Conservation (phyloP, 1,284 basidiomycete genomes). For the Irpex rosettiformis region DNA sequence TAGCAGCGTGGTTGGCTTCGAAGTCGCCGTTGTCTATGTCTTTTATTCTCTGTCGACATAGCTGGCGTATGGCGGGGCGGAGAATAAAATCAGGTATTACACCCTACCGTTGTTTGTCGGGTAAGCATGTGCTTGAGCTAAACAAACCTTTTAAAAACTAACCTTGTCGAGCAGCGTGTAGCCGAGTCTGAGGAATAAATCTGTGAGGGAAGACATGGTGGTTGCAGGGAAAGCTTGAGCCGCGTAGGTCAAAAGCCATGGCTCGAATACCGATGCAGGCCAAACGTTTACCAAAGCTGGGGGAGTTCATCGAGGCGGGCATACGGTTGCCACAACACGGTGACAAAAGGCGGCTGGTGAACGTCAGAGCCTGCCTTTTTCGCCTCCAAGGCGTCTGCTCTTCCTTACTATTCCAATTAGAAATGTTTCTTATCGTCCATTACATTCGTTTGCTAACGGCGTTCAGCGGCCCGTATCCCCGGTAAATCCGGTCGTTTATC, state of each 20-base stretch:
- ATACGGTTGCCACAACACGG: too few species aligned
- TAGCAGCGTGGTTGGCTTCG: conserved; percentile 61
- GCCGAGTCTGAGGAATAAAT: conserved; percentile 18
- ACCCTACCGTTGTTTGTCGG: conserved; percentile 33
- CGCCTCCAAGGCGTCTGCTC: background rate
- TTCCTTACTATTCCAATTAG: too few species aligned
- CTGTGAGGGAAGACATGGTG: conserved; percentile 10
- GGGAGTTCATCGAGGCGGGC: too few species aligned
- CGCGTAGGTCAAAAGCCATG: conserved; percentile 21
- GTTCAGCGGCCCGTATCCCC: background rate
- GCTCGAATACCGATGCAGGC: conserved; percentile 12
- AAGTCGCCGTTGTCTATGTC: conserved; percentile 62
- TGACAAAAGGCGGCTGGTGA: too few species aligned
- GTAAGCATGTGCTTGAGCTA: background rate
- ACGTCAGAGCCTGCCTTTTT: background rate
- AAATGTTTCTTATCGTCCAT: background rate
- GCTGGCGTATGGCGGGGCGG: conserved; percentile 54
- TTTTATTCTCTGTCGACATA: conserved; percentile 58
- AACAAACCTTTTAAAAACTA: background rate
- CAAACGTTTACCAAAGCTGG: background rate
- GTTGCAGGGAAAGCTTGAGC: conserved; percentile 12
- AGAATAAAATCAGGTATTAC: conserved; percentile 62
- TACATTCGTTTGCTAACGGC: background rate
- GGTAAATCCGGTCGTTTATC: too few species aligned
- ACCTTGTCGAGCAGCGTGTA: conserved; percentile 30